Evolutionary conservation across 1,284 basidiomycete species (phyloP), one percentile per base, ranked within the genome.

Genomic region (Cutaneotrichosporon cyanovorans): DNA sequence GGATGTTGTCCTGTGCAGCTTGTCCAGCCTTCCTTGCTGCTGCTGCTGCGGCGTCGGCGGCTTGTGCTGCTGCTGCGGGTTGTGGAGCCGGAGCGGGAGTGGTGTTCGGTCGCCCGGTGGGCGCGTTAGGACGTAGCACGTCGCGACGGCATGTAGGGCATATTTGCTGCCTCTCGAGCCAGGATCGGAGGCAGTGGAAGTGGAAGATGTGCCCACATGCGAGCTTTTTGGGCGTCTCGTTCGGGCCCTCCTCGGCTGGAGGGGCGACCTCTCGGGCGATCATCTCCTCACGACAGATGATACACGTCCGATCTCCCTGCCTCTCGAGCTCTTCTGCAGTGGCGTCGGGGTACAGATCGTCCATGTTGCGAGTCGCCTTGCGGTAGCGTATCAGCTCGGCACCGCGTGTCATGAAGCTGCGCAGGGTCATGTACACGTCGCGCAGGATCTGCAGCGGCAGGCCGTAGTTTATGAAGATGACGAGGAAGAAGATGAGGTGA

Each of bases 281-380:
- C 89, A 99, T 92, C 66, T 98, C 93, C 71, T 98, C 93, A n/a
- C 95, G 80, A 65, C 95, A 97, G 58, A 98, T 97, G 63, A 98
- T 97, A 66, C 95, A 98, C 3, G 91, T 97, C 48, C 80, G 80
- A 72, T 98, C 95, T 41, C 80, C 83, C 77, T 85, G 82, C 9
- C 76, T 74, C 22, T 77, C 72, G 69, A 98, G 75, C 68, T 98
- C 93, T 48, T 82, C 85, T 50, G 80, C 78, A 1, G 86, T 87
- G n/a, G 91, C 92, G 63, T 93, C 83, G 5, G 93, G 91, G 70
- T 98, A 99, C 36, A 88, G 78, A 56, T 87, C 79, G 63, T 98
- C 91, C 93, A 99, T 98, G 68, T 98, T 92, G 46, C 84, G 78
- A 2, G 93, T 97, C 2, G 95, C 95, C 36, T 84, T 84, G 57